Base-by-base conservation (phyloP, 148 eudicot species). In the Pharnaceum exiguum region DNA sequence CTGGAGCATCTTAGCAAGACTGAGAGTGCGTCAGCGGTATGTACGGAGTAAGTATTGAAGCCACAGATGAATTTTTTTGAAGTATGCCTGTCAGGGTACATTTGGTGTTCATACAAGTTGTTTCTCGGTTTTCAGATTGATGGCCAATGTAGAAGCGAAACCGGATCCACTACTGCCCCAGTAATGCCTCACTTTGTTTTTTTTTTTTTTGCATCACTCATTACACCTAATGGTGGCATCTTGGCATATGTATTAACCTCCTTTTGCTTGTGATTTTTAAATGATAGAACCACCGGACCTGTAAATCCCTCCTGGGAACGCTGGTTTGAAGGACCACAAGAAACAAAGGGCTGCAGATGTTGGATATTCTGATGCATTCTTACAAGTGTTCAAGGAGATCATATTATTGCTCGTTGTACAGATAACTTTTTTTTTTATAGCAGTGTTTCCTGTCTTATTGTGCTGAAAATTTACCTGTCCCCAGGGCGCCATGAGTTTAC, bases 281-380 rank as follows among this genome's bases (percentile, higher is more conserved):
- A 23, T 64, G 32, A 21, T 66, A 71, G 83, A 43, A 83, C 96
- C 44, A 68, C 55, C 51, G 85, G 82, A n/a, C 90, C 87, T 3
- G 23, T 71, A 59, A 68, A 79, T 73, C 87, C 96, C 13, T 57
- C 56, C 2, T 89, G 96, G 90, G 90, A 89, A 65, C 82, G 82
- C 66, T 89, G 96, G 96, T 89, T 89, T 55, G 96, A 85, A 73
- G 82, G 94, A 36, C 87, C 90, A 10, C 81, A 73, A 65, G 83
- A 81, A 23, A 65, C 79, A 12, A 68, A 67, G 35, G 80, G 87
- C 13, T 85, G 90, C 75, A 70, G 77, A 46, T 84, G 94, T 71
- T 85, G 85, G 83, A 79, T 89, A 59, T 64, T 82, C 54, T 85
- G 81, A 82, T 51, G 51, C 16, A 19, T 51, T 39, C 51, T 21